Evolutionary conservation across 306 rosid genomes (phyloP), one percentile per base, ranked within the genome.

Genomic region (Astragalus glycyphyllos): DNA sequence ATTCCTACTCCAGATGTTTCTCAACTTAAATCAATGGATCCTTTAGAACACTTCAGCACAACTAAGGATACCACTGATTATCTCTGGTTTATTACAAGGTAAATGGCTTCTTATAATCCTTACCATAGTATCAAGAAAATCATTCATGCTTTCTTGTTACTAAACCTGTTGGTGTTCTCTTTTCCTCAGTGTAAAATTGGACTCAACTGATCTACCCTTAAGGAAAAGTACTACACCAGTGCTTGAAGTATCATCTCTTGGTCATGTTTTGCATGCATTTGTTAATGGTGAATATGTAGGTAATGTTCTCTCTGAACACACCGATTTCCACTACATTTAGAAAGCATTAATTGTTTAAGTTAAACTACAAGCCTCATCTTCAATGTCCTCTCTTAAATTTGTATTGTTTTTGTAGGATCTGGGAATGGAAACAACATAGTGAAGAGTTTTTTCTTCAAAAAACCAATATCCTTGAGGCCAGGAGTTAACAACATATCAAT

Each of bases 201-300:
- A 68, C 11, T 4, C 14, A 13, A 7, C 14, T 50, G 60, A 35
- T 17, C 15, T 50, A 51, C 17, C 47, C 8, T 4, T 23, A 12
- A 49, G 16, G 6, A 37, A 15, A 38, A 62, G 53, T 20, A 42
- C 14, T 41, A 42, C 3, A 1, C 46, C 32, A 8, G 60, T 49
- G 57, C 59, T 67, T 50, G 72, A 67, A 67, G 17, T 67, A 34
- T 15, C 48, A 16, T 67, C 72, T 50, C 60, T 67, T 0, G 72
- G 72, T 16, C 72, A 67, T 50, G 15, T 67, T 67, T 50, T 67
- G 60, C 72, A 67, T 49, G 72, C 72, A 49, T 67, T 49, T 67
- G 72, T 67, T 20, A 67, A 67, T 50, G 72, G 60, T 35, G 60
- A 67, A 67, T 67, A 67, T 29, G 8, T 67, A 67, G 72, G 72